phyloP scores from a whole-genome alignment of 139 green algal species.

The Parachlorella kessleri region DNA sequence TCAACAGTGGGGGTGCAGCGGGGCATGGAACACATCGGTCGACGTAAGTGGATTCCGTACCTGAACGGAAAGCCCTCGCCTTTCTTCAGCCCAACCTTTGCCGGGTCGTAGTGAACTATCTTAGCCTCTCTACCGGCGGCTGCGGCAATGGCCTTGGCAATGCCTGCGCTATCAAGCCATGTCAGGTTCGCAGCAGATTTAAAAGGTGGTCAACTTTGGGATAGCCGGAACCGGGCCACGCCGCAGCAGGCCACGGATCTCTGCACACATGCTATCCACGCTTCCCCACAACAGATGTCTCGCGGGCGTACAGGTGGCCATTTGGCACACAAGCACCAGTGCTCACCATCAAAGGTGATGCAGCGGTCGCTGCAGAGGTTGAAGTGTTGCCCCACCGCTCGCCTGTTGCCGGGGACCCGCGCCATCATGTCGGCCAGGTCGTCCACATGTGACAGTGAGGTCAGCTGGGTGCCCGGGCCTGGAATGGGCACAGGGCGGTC shows the following conservation, averaged over 20 bases:
- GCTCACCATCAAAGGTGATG: conserved; percentile 76
- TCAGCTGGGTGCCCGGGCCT: conserved; percentile 81
- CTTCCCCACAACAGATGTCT: too few species aligned
- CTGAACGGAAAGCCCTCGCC: conserved; percentile 91
- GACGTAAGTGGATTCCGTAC: too few species aligned
- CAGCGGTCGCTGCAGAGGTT: conserved; percentile 86
- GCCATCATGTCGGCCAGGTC: conserved; percentile 89
- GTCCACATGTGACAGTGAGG: conserved; percentile 84
- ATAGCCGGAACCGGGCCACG: too few species aligned
- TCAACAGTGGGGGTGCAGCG: too few species aligned
- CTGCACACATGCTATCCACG: too few species aligned
- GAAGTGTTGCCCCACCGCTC: conserved; percentile 78
- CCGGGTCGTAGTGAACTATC: conserved; percentile 84
- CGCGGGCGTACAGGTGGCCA: too few species aligned
- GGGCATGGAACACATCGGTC: too few species aligned
- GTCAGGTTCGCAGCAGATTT: too few species aligned
- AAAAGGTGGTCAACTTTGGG: too few species aligned
- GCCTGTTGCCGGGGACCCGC: conserved; percentile 78
- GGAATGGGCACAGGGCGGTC: conserved; percentile 87
- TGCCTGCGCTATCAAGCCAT: conserved; percentile 66
- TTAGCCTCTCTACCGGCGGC: conserved; percentile 81
- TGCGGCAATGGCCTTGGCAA: conserved; percentile 65
- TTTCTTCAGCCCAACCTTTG: conserved; percentile 70
- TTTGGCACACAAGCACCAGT: background rate
- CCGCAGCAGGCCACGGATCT: too few species aligned